Percentiles rank a stretch among this genome's conserved stretches.
Evolutionary conservation across 768 basidiomycete genomes (phyloP).

Genomic region (Daedaleopsis nitida): DNA sequence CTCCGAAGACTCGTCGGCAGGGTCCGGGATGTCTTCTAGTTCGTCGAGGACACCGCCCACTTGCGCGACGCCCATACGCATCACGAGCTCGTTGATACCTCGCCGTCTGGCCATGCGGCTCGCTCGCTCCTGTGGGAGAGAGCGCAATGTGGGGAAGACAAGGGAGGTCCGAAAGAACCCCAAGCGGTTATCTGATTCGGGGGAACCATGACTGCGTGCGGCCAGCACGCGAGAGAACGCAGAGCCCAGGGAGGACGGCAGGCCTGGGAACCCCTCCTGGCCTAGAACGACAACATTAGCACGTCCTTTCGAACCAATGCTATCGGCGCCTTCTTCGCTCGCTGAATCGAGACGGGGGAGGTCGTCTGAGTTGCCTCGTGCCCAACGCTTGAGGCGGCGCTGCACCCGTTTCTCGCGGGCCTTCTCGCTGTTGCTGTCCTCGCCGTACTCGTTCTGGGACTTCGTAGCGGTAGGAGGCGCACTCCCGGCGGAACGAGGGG

Average conservation of each 20-base stretch:
- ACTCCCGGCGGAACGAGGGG: conserved; percentile 39
- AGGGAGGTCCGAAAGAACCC: conserved; percentile 70
- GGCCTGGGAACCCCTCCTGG: conserved; percentile 38
- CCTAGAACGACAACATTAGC: conserved; percentile 50
- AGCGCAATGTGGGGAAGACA: conserved; percentile 65
- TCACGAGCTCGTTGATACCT: conserved; percentile 79
- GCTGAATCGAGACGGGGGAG: conserved; percentile 52
- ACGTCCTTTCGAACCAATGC: conserved; percentile 15
- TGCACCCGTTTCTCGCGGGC: conserved; percentile 73
- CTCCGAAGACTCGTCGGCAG: conserved; percentile 23
- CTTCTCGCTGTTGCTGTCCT: conserved; percentile 64
- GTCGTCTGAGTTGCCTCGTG: conserved; percentile 63
- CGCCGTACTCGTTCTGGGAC: conserved; percentile 58
- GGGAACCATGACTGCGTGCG: conserved; percentile 14
- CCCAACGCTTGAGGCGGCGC: conserved; percentile 75
- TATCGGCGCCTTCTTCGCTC: conserved; percentile 41
- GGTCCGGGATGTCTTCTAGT: conserved; percentile 25
- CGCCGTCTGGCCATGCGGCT: conserved; percentile 63
- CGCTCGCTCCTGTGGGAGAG: conserved; percentile 51
- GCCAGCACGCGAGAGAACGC: conserved; percentile 19
- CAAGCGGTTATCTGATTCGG: conserved; percentile 26
- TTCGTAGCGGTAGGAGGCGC: conserved; percentile 37
- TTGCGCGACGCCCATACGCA: conserved; percentile 81
- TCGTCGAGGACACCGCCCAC: conserved; percentile 67
- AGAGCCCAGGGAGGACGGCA: conserved; percentile 38